These are phyloP conservation scores for Blastobotrys arbuscula DNA, from an alignment of 1,139 yeast genomes.

Conservation along the genomic window DNA sequence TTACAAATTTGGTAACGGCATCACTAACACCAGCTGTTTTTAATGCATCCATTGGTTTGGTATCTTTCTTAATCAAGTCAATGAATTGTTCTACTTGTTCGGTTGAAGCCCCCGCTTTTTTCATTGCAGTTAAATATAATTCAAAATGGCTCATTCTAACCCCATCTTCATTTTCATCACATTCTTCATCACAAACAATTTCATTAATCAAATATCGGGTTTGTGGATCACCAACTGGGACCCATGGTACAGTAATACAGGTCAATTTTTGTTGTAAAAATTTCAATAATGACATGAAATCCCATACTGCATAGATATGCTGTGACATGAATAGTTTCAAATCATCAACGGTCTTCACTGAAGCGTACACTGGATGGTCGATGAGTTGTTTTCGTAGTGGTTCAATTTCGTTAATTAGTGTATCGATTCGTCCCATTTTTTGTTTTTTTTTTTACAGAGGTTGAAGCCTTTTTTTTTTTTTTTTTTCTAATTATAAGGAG, in stretches of 20 bases:
- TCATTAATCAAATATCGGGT: slow-evolving; percentile 23
- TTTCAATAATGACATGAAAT: slow-evolving; percentile 22
- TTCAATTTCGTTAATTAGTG: slow-evolving; percentile 19
- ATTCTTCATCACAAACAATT: slow-evolving; percentile 22
- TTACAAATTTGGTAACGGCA: slow-evolving; percentile 41
- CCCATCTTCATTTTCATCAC: slow-evolving; percentile 21
- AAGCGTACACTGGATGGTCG: slow-evolving; percentile 20
- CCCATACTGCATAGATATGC: slow-evolving; percentile 24
- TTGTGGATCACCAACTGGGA: slow-evolving; percentile 22
- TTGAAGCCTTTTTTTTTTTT: too few relatives aligned
- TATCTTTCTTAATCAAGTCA: slow-evolving; percentile 13
- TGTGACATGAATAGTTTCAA: slow-evolving; percentile 19
- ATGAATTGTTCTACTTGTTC: slow-evolving; percentile 18
- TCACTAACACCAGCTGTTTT: slow-evolving; percentile 14
- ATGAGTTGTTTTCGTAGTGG: slow-evolving; percentile 19
- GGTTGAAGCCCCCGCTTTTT: slow-evolving; percentile 21
- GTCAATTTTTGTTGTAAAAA: slow-evolving; percentile 20
- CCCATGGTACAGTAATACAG: slow-evolving; percentile 21
- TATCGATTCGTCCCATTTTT: slow-evolving; percentile 15
- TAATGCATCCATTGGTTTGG: slow-evolving; percentile 14
- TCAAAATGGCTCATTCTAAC: slow-evolving; percentile 23
- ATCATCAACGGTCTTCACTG: slow-evolving; percentile 20
- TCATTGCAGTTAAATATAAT: slow-evolving; percentile 20
- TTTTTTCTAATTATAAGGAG: not conserved
- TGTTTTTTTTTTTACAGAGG: slow-evolving; percentile 11